Base-by-base conservation (phyloP, 306 rosid genomes). In the Rubus idaeus region DNA sequence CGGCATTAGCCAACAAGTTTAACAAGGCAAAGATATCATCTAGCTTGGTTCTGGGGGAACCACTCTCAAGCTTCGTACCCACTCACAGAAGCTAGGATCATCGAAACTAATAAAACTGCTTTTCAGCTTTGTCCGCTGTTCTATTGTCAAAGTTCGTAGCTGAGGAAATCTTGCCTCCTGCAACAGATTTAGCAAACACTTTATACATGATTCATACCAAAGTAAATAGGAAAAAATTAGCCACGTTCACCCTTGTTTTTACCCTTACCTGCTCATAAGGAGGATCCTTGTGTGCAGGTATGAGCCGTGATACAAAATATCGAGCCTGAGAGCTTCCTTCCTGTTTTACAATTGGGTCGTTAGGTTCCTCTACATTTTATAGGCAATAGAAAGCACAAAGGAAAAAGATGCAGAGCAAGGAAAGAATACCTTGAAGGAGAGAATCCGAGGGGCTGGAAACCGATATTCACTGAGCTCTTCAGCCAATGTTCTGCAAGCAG, bases 251-350 rank as follows among this genome's bases (percentile, higher is more conserved):
- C 46, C 41, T 39, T 51, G 23, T 10, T 47, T 23, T 53, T 14
- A 50, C 67, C 71, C 88, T 89, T 74, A 89, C 99, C 97, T 96
- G 99, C 84, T 96, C 99, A 72, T 96, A 96, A 70, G 99, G 98
- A 86, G 99, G 99, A 86, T 96, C 99, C 85, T 88, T 92, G 89
- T 96, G 98, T 20, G 98, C 97, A 12, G 98, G 97, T 71, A 92
- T 89, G 80, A 96, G 98, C 61, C 97, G 97, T 14, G 99, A 91
- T 60, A 89, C 97, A 58, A 96, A 92, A 81, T 92, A 96, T 39
- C 99, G 88, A 64, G 98, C 97, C 76, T 89, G 99, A 50, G 99
- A 96, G 86, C 98, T 96, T 82, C 98, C 98, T 86, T 92, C 99
- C 99, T 95, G 98, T 87, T 80, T 75, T 73, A 77, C 66, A 56